phyloP scores from a whole-genome alignment of 2,329 filamentous ascomycete species.

The Penicillium sp. region DNA sequence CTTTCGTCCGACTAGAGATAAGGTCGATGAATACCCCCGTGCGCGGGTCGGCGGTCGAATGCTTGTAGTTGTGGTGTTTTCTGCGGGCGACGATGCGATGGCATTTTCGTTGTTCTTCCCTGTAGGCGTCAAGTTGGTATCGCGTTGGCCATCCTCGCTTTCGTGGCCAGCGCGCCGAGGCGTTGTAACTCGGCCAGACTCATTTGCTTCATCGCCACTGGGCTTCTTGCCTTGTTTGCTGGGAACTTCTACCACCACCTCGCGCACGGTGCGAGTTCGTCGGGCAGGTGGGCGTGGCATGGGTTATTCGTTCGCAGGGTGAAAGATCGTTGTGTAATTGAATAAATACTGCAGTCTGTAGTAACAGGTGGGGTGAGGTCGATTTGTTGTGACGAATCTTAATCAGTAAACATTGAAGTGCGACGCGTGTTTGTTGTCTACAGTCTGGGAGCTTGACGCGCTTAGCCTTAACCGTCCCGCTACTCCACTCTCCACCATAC shows the following conservation, averaged over 20 bases:
- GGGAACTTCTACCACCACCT: constrained; percentile 10
- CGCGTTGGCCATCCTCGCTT: not conserved
- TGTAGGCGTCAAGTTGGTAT: constrained; percentile 28
- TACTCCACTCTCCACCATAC: no score
- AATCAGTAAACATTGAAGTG: not conserved
- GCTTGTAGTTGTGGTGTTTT: constrained; percentile 29
- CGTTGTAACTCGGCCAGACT: not conserved
- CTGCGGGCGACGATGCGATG: constrained; percentile 34
- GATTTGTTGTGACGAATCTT: no score
- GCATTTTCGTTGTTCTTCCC: constrained; percentile 28
- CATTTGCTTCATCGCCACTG: not conserved
- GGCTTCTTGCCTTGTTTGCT: constrained; percentile 2
- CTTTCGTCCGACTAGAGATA: constrained; percentile 35
- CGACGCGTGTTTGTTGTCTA: not conserved
- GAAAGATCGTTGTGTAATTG: not conserved
- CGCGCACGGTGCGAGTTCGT: constrained; percentile 21
- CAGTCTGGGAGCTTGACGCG: not conserved
- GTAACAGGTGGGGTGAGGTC: not conserved
- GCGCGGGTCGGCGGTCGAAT: constrained; percentile 34
- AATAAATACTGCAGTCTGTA: not conserved
- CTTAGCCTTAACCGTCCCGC: not conserved
- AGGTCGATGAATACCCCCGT: constrained; percentile 37
- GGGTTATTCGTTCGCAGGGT: not conserved
- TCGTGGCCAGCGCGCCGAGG: not conserved
- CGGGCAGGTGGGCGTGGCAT: constrained; percentile 29